Evolutionary conservation across 371 early-diverging fungal species (phyloP), one percentile per base, ranked within the genome.

Genomic region (Syncephalastrum sp.): DNA sequence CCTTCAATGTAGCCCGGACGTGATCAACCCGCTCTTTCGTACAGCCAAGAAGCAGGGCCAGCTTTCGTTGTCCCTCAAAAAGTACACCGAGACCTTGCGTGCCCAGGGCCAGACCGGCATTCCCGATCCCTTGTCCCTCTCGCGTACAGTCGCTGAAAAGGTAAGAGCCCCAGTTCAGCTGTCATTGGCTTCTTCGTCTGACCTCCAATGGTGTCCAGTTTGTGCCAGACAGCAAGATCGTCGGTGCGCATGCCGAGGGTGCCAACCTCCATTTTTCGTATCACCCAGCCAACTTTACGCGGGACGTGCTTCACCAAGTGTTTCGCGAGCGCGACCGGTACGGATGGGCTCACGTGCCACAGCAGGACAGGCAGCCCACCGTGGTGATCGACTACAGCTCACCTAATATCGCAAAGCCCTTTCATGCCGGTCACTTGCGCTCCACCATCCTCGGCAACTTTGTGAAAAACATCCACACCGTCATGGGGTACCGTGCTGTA

Each of bases 321-420:
- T 63, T 64, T 48, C 16, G 55, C 12, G 64, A 74, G 15, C 63
- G 68, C 23, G 59, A 64, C 0, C 21, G 43, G 42, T 79, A 79
- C 53, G 75, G 79, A 1, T 67, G 64, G 62, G 56, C 54, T 23
- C 54, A 63, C 42, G 53, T 58, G 4, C 53, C 57, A 45, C 38
- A 27, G 10, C 19, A 25, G 0, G 44, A 47, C 6, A 41, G 47
- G 5, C 44, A 50, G 33, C 53, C 61, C 13, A 91, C 78, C 33
- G 88, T 89, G 19, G 72, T 99, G 21, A 85, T 99, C 53, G 99
- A 99, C 62, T 99, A 91, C 74, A 88, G 90, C 61, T 92, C 93
- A 62, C 99, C 99, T 53, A 99, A 99, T 82, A 99, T 99, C 61
- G 99, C 99, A 50, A 99, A 99, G 77, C 95, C 97, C n/a, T 99